Evolutionary conservation across 768 basidiomycete species (phyloP), one percentile per base, ranked within the genome.

Genomic region (Leccinum uliginosum): DNA sequence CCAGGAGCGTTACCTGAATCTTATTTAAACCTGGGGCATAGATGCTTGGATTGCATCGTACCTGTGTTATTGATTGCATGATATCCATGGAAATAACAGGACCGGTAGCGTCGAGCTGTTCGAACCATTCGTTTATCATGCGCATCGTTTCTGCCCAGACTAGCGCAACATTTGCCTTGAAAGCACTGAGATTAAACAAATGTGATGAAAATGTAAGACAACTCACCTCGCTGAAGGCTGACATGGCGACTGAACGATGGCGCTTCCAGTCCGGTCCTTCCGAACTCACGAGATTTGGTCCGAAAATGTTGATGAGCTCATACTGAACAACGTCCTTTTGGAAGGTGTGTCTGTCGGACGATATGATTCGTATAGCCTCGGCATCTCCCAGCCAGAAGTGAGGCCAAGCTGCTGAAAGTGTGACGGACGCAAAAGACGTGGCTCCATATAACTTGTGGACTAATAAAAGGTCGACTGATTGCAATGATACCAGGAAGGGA

Each of bases 151-250:
- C 79, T 17, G 66, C 63, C 81, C 80, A 82, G 5, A 79, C 79
- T 17, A 80, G 67, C 6, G 76, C 74, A 54, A 76, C 71, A 29
- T 81, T 79, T 12, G 75, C 72, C 79, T 81, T 54, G 29, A 12
- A 1, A 30, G 10, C 2, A 43, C 2, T 1, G 34, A 27, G 1
- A 21, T 62, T 26, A 56, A 44, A 48, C 24, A 15, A 10, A 40
- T n/a, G 9, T 5, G 23, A 51, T 10, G 11, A 23, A 21, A 32
- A 12, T 24, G 7, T 43, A 19, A 34, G 12, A 29, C 17, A 17
- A 47, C 65, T 50, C 53, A 70, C 80, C 68, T 82, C 81, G 47
- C 74, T 80, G 65, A 82, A 82, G 1, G 81, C 81, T 7, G 78
- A 74, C 53, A 77, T 79, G 24, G 79, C 69, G 1, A 78, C 70